These are phyloP conservation scores for Stagonosporopsis rhizophila DNA, from an alignment of 2,329 filamentous ascomycete genomes.

Conservation along the genomic window DNA sequence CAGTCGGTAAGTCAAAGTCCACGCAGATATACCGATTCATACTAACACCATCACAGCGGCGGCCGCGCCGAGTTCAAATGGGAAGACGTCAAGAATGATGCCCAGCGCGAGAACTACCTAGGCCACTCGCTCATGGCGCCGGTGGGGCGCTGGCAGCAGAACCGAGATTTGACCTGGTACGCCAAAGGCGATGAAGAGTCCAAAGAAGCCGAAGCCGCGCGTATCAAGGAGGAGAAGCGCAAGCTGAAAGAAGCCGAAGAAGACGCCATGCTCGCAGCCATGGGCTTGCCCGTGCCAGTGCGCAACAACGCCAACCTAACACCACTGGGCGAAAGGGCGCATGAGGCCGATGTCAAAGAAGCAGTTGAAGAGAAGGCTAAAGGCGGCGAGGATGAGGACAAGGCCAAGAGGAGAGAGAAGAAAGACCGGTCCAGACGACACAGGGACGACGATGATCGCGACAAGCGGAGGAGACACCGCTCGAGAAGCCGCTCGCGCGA, in stretches of 20 bases:
- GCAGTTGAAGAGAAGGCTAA: constrained; percentile 59
- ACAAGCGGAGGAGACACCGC: constrained; percentile 33
- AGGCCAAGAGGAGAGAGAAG: constrained; percentile 25
- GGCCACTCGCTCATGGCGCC: constrained; percentile 92
- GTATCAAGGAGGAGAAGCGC: constrained; percentile 73
- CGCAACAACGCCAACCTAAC: constrained; percentile 69
- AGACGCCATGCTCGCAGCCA: constrained; percentile 82
- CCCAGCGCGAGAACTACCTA: constrained; percentile 88
- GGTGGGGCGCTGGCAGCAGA: constrained; percentile 89
- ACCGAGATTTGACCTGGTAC: constrained; percentile 72
- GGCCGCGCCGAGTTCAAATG: constrained; percentile 93
- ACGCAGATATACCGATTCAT: constrained; percentile 6
- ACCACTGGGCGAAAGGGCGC: constrained; percentile 62
- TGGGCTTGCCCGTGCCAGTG: constrained; percentile 78
- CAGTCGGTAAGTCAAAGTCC: constrained; percentile 61
- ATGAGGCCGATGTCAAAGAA: constrained; percentile 63
- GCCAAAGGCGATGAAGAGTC: constrained; percentile 63
- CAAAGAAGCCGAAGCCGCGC: constrained; percentile 65
- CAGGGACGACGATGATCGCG: constrained; percentile 32
- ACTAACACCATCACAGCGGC: constrained; percentile 61
- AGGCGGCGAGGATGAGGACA: constrained; percentile 43
- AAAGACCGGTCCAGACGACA: constrained; percentile 37
- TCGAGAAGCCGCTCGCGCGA: constrained; percentile 40
- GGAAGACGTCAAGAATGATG: constrained; percentile 88
- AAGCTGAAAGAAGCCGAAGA: constrained; percentile 90